Base-by-base conservation (phyloP, 495 filamentous ascomycete genomes). In the Penicillium mononematosum region DNA sequence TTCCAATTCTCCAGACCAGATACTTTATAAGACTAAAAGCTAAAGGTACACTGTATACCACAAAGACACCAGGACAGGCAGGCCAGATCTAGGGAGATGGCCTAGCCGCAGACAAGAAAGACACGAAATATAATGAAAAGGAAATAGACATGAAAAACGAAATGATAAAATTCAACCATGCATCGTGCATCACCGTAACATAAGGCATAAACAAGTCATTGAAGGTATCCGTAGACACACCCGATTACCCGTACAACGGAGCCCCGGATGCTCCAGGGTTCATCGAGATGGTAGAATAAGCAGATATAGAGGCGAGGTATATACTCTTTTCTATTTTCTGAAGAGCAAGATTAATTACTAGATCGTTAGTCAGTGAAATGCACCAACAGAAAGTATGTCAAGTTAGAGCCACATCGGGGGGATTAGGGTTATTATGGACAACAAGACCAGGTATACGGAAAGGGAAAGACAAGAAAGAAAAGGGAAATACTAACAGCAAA, bases 401-500 rank as follows among this genome's bases (percentile, higher is more conserved):
- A 42, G 41, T 24, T 5, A 34, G 22, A 47, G 27, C 16, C 36
- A 39, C 10, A 14, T 34, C 10, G 31, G 31, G 5, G 5, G 32
- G 46, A 12, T 6, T 17, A 34, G 45, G 49, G 25, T 36, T 31
- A 16, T n/a, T 20, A 11, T 19, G 20, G 39, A 44, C 20, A 29
- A 16, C 38, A 32, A 58, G 17, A 25, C 56, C 56, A 50, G 12
- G 8, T 5, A 51, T 51, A 34, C 4, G 31, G 10, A 42, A 29
- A 29, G 27, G 24, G 24, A 24, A 24, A 24, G 22, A 14, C 38
- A 27, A 27, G 25, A 32, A 56, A 58, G 29, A 61, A 31, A 43
- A 49, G 58, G 47, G 25, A 38, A 58, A 58, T 63, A 87, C 89
- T 76, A 78, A 93, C 91, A 96, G 81, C 62, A 96, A 78, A 50